Percentiles rank a stretch among this genome's conserved stretches.
These are phyloP conservation scores for Austroboletus novae-zelandiae DNA, from an alignment of 1,284 basidiomycete species.

Conservation along the genomic window DNA sequence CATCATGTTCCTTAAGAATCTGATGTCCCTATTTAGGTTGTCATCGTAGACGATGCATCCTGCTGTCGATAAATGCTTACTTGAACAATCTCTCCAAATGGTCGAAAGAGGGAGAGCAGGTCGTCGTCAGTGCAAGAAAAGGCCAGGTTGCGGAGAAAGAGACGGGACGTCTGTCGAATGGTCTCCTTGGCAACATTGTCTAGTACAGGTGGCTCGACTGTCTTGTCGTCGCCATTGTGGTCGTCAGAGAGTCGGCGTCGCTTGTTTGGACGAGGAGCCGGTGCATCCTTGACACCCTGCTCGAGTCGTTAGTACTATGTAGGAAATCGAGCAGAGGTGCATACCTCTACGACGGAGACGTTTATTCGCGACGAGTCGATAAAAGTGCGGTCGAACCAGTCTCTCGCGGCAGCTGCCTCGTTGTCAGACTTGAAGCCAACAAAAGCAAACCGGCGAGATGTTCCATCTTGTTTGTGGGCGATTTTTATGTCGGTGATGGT, in stretches of 20 bases:
- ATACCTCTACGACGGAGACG: constrained; percentile 78
- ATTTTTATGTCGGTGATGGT: constrained; percentile 89
- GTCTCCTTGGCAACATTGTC: too few relatives aligned
- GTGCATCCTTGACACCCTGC: constrained; percentile 66
- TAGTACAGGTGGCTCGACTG: too few relatives aligned
- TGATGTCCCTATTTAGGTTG: too few relatives aligned
- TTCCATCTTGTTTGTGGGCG: constrained; percentile 74
- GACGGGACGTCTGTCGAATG: too few relatives aligned
- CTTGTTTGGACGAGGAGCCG: constrained; percentile 65
- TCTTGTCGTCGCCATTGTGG: too few relatives aligned
- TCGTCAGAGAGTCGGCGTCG: constrained; percentile 42
- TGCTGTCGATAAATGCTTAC: too few relatives aligned
- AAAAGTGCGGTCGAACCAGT: constrained; percentile 88
- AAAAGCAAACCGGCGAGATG: constrained; percentile 87
- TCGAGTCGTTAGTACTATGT: background rate
- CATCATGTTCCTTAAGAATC: too few relatives aligned
- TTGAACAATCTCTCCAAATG: too few relatives aligned
- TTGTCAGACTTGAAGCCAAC: constrained; percentile 83
- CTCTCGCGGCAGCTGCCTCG: constrained; percentile 74
- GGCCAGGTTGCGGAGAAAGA: too few relatives aligned
- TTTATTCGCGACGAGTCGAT: constrained; percentile 73
- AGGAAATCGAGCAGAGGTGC: constrained; percentile 2
- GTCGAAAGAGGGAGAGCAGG: too few relatives aligned
- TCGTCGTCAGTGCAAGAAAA: too few relatives aligned
- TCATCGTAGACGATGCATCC: too few relatives aligned